Base-by-base conservation (phyloP, 129 eudicot genomes). In the Artemisia annua region DNA sequence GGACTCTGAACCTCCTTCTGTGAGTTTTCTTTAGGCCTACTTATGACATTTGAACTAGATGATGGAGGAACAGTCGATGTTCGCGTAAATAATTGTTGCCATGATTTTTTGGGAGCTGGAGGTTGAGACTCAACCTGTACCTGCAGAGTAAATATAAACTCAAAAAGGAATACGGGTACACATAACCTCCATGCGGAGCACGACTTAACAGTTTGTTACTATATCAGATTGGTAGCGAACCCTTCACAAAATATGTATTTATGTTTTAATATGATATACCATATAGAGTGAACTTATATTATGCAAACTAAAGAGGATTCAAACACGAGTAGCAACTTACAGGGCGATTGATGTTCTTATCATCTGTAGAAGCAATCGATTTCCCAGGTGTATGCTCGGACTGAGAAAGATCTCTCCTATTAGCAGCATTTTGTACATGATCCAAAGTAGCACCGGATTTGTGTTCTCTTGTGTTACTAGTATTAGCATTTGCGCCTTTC, bases 1-100 rank as follows among this genome's bases (percentile, higher is more conserved):
- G 91, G 63, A 79, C 72, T 86, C 26, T 76, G 88, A 82, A 49
- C 77, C 77, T 93, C 91, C 69, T 74, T 58, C 78, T 78, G 85
- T 49, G 81, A 20, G 55, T 85, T 92, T 48, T 68, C 92, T 22
- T 70, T 85, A 71, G 96, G 96, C 67, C 90, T 85, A 59, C 92
- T 81, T 61, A 86, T 87, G 54, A 87, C 92, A 84, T 83, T 83
- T 28, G 87, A 28, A 50, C 61, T 74, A 11, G 88, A 59, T 17
- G 92, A 78, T 19, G 86, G 65, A 73, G 88, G 28, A 76, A 61
- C 81, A 78, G 88, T 16, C 9, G 89, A 35, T 16, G 96, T 74
- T 24, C 88, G 87, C 16, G 92, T 81, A 68, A 93, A 93, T 75
- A 93, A 67, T 54, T 93, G 98, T 58, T 87, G 96, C 98, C 98